Base-by-base conservation (phyloP, 2,329 filamentous ascomycete genomes). In the Paraphaeosphaeria sporulosa region DNA sequence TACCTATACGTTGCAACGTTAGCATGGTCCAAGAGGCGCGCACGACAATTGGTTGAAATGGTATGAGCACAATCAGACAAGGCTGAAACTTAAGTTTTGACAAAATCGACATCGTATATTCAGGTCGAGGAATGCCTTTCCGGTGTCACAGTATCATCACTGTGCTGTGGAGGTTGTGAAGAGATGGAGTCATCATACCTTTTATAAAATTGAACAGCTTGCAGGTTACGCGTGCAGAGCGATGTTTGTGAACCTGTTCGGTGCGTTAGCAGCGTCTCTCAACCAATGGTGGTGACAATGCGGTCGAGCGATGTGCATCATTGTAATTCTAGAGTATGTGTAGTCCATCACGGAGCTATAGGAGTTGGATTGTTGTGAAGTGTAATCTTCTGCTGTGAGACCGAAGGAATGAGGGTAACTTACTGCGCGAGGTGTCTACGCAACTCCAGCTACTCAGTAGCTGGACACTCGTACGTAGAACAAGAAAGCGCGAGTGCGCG, bases 41-140 rank as follows among this genome's bases (percentile, higher is more conserved):
- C 51, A 44, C 57, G 53, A 49, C 49, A 32, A 8, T 6, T 32
- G 6, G 30, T 34, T 64, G 44, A 62, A 59, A 54, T 25, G 55
- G 43, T 48, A 46, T 57, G 62, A 63, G 68, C 69, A 71, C 68
- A 72, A 79, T 88, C 86, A 88, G 86, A 88, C 86, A 88, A 88
- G 86, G 86, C 86, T 88, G 86, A 88, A 88, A 88, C 86, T 89
- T 86, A 77, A 44, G 81, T 76, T 76, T 27, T 78, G 82, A 87
- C 85, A 85, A 82, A 83, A 85, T 88, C 86, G 83, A 87, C 86
- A 88, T 83, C 78, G 76, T 81, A 78, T 80, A 79, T 88, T 88
- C 85, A 83, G 86, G 81, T 85, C 84, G 86, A 88, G 86, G 86
- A 88, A 88, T 88, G 86, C 86, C 86, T 85, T 82, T 86, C 84